Percentiles rank a stretch among this genome's conserved stretches.
These are phyloP conservation scores for Bodo saltans DNA, from an alignment of 78 protist species.

Conservation along the genomic window DNA sequence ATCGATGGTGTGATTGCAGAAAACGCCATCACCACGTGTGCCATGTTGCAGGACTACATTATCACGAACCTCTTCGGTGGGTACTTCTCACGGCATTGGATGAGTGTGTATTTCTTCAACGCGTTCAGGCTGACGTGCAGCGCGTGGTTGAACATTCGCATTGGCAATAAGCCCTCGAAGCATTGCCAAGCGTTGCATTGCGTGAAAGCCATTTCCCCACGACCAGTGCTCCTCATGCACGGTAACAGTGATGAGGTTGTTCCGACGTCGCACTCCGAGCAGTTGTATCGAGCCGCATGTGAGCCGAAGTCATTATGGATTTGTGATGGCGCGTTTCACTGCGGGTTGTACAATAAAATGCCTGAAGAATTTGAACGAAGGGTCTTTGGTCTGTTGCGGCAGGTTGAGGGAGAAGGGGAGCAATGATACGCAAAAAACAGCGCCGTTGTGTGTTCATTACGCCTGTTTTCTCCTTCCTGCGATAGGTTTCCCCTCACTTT, in stretches of 20 bases:
- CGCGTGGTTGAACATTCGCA: not conserved
- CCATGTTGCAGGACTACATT: not conserved
- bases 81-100: not conserved
- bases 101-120: not conserved
- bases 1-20: conserved; percentile 31
- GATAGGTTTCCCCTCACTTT: too few species aligned
- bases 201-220: not conserved
- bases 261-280: conserved; percentile 11
- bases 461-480: too few species aligned
- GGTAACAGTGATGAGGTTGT: conserved; percentile 19
- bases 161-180: not conserved
- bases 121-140: not conserved
- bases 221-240: conserved; percentile 23
- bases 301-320: conserved; percentile 37
- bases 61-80: not conserved
- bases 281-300: not conserved
- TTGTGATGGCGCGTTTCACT: not conserved
- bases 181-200: not conserved
- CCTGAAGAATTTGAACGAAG: not conserved
- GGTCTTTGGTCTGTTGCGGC: not conserved
- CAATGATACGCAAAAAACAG: too few species aligned
- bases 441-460: too few species aligned
- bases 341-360: not conserved
- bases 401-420: too few species aligned
- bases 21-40: conserved; percentile 6